Evolutionary conservation across 441 rosid genomes (phyloP), one percentile per base, ranked within the genome.

Genomic region (Populus hybrid): DNA sequence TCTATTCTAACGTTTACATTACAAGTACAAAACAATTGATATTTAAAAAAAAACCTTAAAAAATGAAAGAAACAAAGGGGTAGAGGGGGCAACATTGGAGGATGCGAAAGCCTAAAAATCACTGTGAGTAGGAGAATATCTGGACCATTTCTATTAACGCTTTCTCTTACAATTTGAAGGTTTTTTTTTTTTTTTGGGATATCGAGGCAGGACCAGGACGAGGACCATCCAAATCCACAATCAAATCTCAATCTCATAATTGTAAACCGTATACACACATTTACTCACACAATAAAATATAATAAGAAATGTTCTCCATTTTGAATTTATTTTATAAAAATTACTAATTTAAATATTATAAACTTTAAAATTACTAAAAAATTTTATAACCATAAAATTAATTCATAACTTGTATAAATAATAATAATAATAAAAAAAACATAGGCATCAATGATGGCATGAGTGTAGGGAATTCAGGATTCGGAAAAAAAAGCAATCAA

Each of bases 191-290:
- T 34, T 34, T 34, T 34, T 0, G 8, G 36, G 14, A 64, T 20
- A 50, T 46, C 23, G n/a, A 64, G 6, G 65, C 46, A 7, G 74
- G 65, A 50, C 8, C 12, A 7, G 74, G 65, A 18, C 8, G 20
- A 67, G 77, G 80, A 67, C 77, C 77, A 78, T 63, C 61, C 16
- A 46, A 1, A 36, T 28, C 42, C 28, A 28, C 74, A 64, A 18
- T 75, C 16, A 4, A 71, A 79, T 71, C 73, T 57, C 57, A 57
- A 79, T 79, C 84, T 74, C 81, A 81, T 82, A 70, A 79, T 76
- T 71, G 63, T 38, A 2, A 63, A 73, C 71, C 68, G 65, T 76
- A 74, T 8, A 6, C 36, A 6, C 34, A 30, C 5, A 30, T 5
- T 0, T 5, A 3, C 35, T 1, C 35, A 6, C 35, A 34, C 8